phyloP scores from a whole-genome alignment of 495 filamentous ascomycete species.

The Schizothecium vesticola region DNA sequence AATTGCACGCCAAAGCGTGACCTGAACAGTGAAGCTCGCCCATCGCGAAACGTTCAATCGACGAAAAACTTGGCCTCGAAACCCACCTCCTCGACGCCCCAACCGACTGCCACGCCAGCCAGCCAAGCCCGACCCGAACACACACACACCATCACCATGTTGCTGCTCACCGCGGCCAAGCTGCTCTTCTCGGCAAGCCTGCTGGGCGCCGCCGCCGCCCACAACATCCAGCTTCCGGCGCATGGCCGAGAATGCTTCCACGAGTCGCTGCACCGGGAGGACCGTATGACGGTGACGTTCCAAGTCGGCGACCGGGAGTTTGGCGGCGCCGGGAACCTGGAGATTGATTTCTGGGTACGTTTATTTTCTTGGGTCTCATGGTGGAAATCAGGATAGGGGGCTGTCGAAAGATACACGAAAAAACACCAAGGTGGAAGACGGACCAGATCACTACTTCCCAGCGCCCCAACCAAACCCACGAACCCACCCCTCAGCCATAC shows the following conservation, averaged over 20 bases:
- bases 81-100: neutral
- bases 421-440: neutral
- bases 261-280: slow-evolving; percentile 84
- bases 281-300: slow-evolving; percentile 98
- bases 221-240: slow-evolving; percentile 91
- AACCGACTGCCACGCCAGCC: neutral
- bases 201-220: slow-evolving; percentile 60
- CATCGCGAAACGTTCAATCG: slow-evolving; percentile 21
- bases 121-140: neutral
- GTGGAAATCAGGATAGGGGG: neutral
- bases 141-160: slow-evolving; percentile 22
- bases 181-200: slow-evolving; percentile 60
- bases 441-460: neutral
- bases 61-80: slow-evolving; percentile 9
- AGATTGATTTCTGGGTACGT: slow-evolving; percentile 96
- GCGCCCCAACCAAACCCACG: neutral
- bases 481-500: neutral
- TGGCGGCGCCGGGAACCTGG: slow-evolving; percentile 87
- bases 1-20: slow-evolving; percentile 8
- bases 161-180: slow-evolving; percentile 38
- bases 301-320: slow-evolving; percentile 97
- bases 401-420: neutral
- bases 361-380: slow-evolving; percentile 1
- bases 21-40: neutral
- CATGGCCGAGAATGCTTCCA: slow-evolving; percentile 97